Conservation (phyloP, 1,284 basidiomycete genomes). For the Trametes versicolor region DNA sequence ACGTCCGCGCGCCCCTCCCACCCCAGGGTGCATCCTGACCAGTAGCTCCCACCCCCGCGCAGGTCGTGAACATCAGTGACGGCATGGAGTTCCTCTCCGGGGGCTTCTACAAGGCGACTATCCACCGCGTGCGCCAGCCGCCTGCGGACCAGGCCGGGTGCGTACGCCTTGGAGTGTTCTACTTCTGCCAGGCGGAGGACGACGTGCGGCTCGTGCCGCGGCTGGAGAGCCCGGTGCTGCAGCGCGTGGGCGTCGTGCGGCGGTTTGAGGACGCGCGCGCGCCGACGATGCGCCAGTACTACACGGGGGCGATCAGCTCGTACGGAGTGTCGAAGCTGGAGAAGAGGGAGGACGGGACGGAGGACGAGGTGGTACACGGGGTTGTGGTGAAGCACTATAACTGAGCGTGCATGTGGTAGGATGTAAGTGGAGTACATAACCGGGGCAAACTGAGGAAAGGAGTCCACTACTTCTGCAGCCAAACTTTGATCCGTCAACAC, state of each 20-base stretch:
- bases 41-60: neutral
- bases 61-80: constrained; percentile 68
- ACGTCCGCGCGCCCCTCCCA: neutral
- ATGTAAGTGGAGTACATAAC: too few relatives aligned
- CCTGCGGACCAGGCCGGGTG: constrained; percentile 57
- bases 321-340: constrained; percentile 46
- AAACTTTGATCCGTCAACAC: too few relatives aligned
- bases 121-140: constrained; percentile 53
- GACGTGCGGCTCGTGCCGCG: constrained; percentile 49
- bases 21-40: neutral
- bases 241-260: constrained; percentile 45
- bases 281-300: constrained; percentile 50
- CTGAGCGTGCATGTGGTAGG: constrained; percentile 36
- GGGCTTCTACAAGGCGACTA: constrained; percentile 52
- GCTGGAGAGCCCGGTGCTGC: constrained; percentile 52
- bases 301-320: constrained; percentile 45
- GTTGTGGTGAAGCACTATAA: constrained; percentile 62
- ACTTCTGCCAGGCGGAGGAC: constrained; percentile 49
- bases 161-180: constrained; percentile 60
- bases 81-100: constrained; percentile 65
- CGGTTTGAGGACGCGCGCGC: constrained; percentile 44
- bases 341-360: constrained; percentile 48
- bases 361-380: constrained; percentile 57
- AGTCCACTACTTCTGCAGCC: too few relatives aligned
- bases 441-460: too few relatives aligned